Conservation (phyloP, 2,329 filamentous ascomycete species). For the Ophiocordyceps australis region DNA sequence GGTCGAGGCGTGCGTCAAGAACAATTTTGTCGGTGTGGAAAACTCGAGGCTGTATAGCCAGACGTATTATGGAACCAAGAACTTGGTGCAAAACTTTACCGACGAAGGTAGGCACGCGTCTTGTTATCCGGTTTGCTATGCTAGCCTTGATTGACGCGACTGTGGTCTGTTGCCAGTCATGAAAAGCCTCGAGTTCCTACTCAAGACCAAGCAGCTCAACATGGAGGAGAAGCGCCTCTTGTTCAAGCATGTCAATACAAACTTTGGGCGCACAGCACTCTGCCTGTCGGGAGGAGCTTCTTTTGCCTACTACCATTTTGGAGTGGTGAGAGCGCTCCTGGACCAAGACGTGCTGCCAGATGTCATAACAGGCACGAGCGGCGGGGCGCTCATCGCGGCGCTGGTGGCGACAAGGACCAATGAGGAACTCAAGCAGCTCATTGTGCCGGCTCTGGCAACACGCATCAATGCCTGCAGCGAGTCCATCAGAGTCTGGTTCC, state of each 20-base stretch:
- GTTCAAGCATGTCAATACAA: slow-evolving; percentile 78
- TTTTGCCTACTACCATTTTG: slow-evolving; percentile 95
- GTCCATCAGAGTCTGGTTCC: slow-evolving; percentile 54
- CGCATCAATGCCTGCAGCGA: slow-evolving; percentile 79
- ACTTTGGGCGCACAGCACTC: slow-evolving; percentile 81
- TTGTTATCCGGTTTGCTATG: not conserved
- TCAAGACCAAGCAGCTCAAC: slow-evolving; percentile 47
- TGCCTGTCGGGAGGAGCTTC: slow-evolving; percentile 87
- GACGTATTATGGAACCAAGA: slow-evolving; percentile 95
- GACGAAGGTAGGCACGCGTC: slow-evolving; percentile 47
- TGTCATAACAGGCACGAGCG: slow-evolving; percentile 92
- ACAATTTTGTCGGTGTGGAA: slow-evolving; percentile 91
- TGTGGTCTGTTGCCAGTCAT: too few species aligned
- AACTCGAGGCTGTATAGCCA: slow-evolving; percentile 91
- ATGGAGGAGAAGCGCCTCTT: slow-evolving; percentile 59
- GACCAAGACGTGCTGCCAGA: slow-evolving; percentile 76
- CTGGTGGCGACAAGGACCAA: slow-evolving; percentile 81
- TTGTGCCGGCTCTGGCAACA: slow-evolving; percentile 73
- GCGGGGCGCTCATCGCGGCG: slow-evolving; percentile 76
- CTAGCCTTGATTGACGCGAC: not conserved
- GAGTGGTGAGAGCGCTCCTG: slow-evolving; percentile 74
- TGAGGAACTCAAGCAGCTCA: slow-evolving; percentile 67
- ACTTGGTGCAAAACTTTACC: slow-evolving; percentile 75
- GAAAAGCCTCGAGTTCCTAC: slow-evolving; percentile 46
- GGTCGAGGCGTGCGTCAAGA: slow-evolving; percentile 85